A percentile compares a stretch with the other conserved stretches of the same genome.
Conservation (phyloP, 176 grass and related monocot genomes). For the Poa annua region DNA sequence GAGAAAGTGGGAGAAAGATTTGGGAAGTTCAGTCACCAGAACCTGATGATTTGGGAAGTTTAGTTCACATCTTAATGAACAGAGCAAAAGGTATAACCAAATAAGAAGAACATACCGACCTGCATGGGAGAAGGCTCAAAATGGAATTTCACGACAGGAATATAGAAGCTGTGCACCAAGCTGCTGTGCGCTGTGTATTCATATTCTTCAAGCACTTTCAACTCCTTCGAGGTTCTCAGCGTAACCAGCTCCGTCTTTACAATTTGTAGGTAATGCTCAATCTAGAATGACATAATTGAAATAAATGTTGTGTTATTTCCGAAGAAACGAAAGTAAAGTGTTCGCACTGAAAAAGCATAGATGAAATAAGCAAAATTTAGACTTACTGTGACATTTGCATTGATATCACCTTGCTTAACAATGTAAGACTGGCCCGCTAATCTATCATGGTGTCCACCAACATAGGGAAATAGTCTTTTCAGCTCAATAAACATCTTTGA, state of each 20-base stretch:
- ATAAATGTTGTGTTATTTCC: slow-evolving; percentile 21
- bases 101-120: slow-evolving; percentile 46
- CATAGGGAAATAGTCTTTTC: slow-evolving; percentile 80
- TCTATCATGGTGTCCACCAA: slow-evolving; percentile 75
- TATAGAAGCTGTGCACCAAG: slow-evolving; percentile 86
- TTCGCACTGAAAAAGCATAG: neutral
- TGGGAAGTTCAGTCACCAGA: slow-evolving; percentile 86
- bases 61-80: neutral
- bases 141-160: slow-evolving; percentile 98
- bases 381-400: slow-evolving; percentile 95
- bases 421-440: slow-evolving; percentile 80
- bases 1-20: slow-evolving; percentile 93
- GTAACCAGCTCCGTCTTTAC: slow-evolving; percentile 86
- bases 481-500: slow-evolving; percentile 63
- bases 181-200: slow-evolving; percentile 98
- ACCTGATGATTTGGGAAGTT: slow-evolving; percentile 58
- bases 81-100: neutral
- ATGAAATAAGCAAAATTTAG: slow-evolving; percentile 1
- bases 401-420: slow-evolving; percentile 60
- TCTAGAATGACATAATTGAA: slow-evolving; percentile 61
- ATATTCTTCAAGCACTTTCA: slow-evolving; percentile 91
- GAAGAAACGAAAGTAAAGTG: slow-evolving; percentile 28
- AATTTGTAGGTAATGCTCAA: slow-evolving; percentile 99
- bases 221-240: slow-evolving; percentile 58
- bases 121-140: slow-evolving; percentile 98